Percentiles rank a stretch among this genome's conserved stretches.
These are phyloP conservation scores for Pezicula radicicola DNA, from an alignment of 2,329 filamentous ascomycete genomes.

Conservation along the genomic window DNA sequence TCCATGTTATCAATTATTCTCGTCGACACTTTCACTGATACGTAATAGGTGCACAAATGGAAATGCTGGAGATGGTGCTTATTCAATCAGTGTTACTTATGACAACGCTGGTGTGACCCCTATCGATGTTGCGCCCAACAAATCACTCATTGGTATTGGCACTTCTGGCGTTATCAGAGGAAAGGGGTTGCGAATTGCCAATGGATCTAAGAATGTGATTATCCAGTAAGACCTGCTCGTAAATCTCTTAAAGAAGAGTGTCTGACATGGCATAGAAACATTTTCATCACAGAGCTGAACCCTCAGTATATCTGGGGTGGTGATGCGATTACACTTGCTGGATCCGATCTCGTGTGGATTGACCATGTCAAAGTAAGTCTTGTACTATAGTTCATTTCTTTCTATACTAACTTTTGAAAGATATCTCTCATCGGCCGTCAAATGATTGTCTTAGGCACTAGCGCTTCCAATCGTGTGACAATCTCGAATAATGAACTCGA, in stretches of 20 bases:
- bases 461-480: constrained; percentile 34
- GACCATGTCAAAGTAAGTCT: constrained; percentile 32
- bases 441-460: constrained; percentile 35
- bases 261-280: constrained; percentile 7
- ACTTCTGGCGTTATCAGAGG: constrained; percentile 23
- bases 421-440: constrained; percentile 41
- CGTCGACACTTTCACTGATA: too few relatives aligned
- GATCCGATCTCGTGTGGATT: constrained; percentile 32
- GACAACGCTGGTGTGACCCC: constrained; percentile 20
- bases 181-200: constrained; percentile 25
- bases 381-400: too few relatives aligned
- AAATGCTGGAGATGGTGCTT: constrained; percentile 7
- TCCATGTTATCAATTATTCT: too few relatives aligned
- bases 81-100: constrained; percentile 13
- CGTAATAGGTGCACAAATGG: constrained; percentile 32
- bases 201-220: constrained; percentile 23
- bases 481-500: constrained; percentile 45
- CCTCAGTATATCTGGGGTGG: constrained; percentile 36
- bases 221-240: constrained; percentile 8
- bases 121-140: constrained; percentile 24
- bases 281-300: constrained; percentile 30
- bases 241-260: too few relatives aligned
- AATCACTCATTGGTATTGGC: constrained; percentile 24
- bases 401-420: not conserved
- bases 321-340: constrained; percentile 31